A percentile compares a stretch with the other conserved stretches of the same genome.
phyloP scores from a whole-genome alignment of 179 eudicot species.

The Heliamphora pulchella region DNA sequence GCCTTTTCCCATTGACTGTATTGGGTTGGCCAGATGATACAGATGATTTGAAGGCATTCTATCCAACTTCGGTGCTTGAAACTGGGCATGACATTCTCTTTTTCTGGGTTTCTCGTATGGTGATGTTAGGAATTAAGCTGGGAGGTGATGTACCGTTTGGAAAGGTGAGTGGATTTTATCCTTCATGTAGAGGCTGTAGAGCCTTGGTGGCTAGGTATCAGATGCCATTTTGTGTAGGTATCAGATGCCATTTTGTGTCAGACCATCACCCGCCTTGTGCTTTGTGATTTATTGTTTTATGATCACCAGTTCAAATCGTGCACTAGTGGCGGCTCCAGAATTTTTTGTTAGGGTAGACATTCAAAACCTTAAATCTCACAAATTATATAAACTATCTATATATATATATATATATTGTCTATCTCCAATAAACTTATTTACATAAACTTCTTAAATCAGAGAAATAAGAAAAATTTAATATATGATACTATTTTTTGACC shows the following conservation, averaged over 20 bases:
- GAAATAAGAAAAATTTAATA: no score
- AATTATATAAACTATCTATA: no score
- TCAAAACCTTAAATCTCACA: no score
- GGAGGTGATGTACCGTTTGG: conserved; percentile 84
- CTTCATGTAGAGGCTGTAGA: neutral
- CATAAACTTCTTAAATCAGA: no score
- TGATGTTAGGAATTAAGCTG: conserved; percentile 78
- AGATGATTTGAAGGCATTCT: conserved; percentile 67
- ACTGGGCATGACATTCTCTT: conserved; percentile 99
- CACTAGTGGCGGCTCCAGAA: no score
- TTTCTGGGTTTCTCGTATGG: conserved; percentile 99
- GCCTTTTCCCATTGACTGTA: conserved; percentile 68
- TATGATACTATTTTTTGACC: no score
- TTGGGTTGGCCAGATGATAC: conserved; percentile 89
- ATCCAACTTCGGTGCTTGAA: conserved; percentile 91
- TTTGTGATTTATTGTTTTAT: neutral
- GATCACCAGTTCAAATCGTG: neutral
- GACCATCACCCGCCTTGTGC: neutral
- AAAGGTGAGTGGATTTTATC: conserved; percentile 46
- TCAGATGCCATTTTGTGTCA: neutral
- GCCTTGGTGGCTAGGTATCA: no score
- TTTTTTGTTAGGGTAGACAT: no score
- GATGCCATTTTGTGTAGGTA: neutral
- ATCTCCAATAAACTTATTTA: no score
- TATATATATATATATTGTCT: no score